Conservation (phyloP, 192 early-diverging fungal species). For the Spizellomyces sp. region DNA sequence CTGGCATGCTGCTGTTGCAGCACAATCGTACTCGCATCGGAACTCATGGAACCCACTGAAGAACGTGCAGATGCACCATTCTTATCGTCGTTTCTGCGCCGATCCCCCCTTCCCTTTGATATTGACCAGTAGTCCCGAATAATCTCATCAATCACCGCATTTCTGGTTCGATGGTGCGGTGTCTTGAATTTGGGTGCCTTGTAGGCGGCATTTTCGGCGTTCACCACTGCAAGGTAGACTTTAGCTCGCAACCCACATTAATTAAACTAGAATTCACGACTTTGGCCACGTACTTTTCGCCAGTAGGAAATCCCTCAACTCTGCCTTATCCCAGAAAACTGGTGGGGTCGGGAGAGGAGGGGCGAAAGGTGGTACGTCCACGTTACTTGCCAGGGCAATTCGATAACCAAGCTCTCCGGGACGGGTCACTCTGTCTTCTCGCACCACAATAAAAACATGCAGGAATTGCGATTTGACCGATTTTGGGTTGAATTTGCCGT, state of each 20-base stretch:
- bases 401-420: constrained; percentile 36
- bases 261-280: not conserved
- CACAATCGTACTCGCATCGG: not conserved
- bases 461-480: constrained; percentile 48
- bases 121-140: constrained; percentile 27
- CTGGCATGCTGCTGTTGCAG: not conserved
- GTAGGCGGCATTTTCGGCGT: constrained; percentile 53
- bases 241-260: not conserved
- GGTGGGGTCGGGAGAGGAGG: constrained; percentile 40
- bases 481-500: constrained; percentile 42
- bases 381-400: constrained; percentile 36
- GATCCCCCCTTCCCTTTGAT: constrained; percentile 1
- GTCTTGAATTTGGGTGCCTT: constrained; percentile 47
- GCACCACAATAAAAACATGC: constrained; percentile 49
- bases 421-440: constrained; percentile 20
- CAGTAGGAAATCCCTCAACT: constrained; percentile 46
- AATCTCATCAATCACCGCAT: constrained; percentile 49
- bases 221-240: constrained; percentile 37
- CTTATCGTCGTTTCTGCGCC: not conserved
- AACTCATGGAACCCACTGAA: not conserved
- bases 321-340: constrained; percentile 32
- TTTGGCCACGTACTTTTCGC: constrained; percentile 39
- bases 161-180: constrained; percentile 41
- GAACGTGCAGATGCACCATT: not conserved
- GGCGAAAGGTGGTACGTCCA: constrained; percentile 46